These are phyloP conservation scores for Rhizophlyctis rosea DNA, from an alignment of 192 early-diverging fungal genomes.

Conservation along the genomic window DNA sequence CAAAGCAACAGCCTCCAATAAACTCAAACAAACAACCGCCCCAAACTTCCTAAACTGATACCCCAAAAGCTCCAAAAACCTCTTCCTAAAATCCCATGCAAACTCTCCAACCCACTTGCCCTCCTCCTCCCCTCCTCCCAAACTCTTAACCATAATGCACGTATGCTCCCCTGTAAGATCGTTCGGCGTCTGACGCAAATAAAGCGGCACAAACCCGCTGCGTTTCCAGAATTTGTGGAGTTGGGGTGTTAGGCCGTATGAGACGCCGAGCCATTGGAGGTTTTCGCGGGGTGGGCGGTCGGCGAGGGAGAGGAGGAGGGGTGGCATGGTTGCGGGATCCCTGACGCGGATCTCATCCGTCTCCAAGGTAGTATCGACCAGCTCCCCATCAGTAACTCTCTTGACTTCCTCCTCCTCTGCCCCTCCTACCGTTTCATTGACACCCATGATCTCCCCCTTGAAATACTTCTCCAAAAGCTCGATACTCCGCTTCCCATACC, in stretches of 20 bases:
- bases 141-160: slow-evolving; percentile 90
- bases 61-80: slow-evolving; percentile 84
- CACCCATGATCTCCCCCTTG: slow-evolving; percentile 65
- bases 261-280: slow-evolving; percentile 95
- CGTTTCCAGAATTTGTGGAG: slow-evolving; percentile 98
- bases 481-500: slow-evolving; percentile 88
- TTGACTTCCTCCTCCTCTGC: slow-evolving; percentile 32
- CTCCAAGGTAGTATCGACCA: slow-evolving; percentile 51
- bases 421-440: slow-evolving; percentile 37
- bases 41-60: slow-evolving; percentile 86
- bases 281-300: slow-evolving; percentile 69
- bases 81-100: slow-evolving; percentile 84
- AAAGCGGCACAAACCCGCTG: slow-evolving; percentile 85
- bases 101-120: slow-evolving; percentile 80
- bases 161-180: slow-evolving; percentile 98
- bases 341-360: slow-evolving; percentile 80
- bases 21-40: slow-evolving; percentile 73
- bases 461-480: slow-evolving; percentile 86
- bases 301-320: slow-evolving; percentile 78
- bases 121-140: slow-evolving; percentile 43
- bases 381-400: slow-evolving; percentile 56
- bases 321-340: slow-evolving; percentile 88
- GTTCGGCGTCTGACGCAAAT: slow-evolving; percentile 94
- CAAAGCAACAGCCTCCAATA: slow-evolving; percentile 80
- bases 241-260: slow-evolving; percentile 82